These are phyloP conservation scores for Heritiera fomes DNA, from an alignment of 345 rosid genomes.

Conservation along the genomic window DNA sequence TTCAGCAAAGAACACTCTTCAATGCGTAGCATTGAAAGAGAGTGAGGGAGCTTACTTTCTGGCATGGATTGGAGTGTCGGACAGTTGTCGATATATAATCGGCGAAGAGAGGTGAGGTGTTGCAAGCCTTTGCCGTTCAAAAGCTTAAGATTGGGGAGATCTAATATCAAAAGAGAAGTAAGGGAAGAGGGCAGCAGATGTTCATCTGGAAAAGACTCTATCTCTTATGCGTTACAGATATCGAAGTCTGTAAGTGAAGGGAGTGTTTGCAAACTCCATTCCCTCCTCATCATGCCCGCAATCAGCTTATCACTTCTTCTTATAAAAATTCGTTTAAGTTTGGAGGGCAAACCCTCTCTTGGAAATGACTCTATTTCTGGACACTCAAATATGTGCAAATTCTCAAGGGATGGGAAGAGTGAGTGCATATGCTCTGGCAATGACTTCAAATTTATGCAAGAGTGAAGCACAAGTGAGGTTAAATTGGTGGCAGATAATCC, in stretches of 20 bases:
- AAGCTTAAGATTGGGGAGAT: neutral
- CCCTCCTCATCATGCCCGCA: neutral
- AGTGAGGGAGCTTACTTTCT: neutral
- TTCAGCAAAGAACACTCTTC: neutral
- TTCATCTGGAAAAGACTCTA: neutral
- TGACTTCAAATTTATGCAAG: neutral
- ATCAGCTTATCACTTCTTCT: neutral
- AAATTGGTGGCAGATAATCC: neutral
- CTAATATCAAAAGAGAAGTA: fast-evolving
- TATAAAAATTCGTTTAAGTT: fast-evolving
- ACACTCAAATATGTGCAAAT: neutral
- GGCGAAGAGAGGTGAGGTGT: neutral
- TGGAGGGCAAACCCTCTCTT: neutral
- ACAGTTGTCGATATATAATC: neutral
- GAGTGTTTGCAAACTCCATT: neutral
- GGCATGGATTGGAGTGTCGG: neutral
- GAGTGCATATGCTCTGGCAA: neutral
- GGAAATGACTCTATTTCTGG: neutral
- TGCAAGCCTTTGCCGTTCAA: neutral
- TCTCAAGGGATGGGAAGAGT: neutral
- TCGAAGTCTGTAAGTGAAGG: neutral
- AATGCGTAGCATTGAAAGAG: neutral
- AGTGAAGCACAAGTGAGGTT: neutral
- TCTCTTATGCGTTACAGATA: neutral
- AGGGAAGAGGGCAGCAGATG: neutral